A percentile compares a stretch with the other conserved stretches of the same genome.
These are phyloP conservation scores for Ormosia emarginata DNA, from an alignment of 306 rosid species.

Conservation along the genomic window DNA sequence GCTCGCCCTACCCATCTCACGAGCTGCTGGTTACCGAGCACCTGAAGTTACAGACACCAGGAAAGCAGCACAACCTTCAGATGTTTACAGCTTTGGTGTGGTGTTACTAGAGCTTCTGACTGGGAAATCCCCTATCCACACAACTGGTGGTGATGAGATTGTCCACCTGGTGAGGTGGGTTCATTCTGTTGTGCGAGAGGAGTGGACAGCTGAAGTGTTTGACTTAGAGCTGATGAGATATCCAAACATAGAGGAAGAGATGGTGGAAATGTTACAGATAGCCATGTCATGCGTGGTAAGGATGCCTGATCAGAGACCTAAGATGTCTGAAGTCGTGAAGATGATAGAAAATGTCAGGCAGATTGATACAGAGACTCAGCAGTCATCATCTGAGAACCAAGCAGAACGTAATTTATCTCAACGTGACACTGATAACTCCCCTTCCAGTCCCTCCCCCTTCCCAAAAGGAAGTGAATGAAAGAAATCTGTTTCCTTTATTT, in stretches of 20 bases:
- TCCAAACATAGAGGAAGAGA: slow-evolving; percentile 92
- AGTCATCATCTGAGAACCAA: slow-evolving; percentile 43
- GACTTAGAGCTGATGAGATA: slow-evolving; percentile 80
- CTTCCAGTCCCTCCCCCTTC: slow-evolving; percentile 14
- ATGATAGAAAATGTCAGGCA: slow-evolving; percentile 72
- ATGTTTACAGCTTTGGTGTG: slow-evolving; percentile 89
- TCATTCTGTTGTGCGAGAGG: slow-evolving; percentile 91
- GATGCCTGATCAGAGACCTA: slow-evolving; percentile 86
- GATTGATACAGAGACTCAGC: slow-evolving; percentile 38
- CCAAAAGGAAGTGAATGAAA: slow-evolving; percentile 24
- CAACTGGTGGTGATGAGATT: slow-evolving; percentile 84
- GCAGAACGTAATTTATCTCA: slow-evolving; percentile 34
- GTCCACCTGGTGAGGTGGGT: slow-evolving; percentile 92
- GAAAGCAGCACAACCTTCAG: slow-evolving; percentile 77
- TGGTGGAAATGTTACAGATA: slow-evolving; percentile 91
- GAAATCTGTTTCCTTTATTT: slow-evolving; percentile 13
- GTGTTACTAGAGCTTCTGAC: slow-evolving; percentile 86
- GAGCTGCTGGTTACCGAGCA: slow-evolving; percentile 95
- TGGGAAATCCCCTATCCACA: slow-evolving; percentile 85
- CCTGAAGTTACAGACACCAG: slow-evolving; percentile 89
- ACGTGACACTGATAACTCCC: neutral
- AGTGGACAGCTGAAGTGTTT: slow-evolving; percentile 96
- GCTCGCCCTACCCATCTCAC: slow-evolving; percentile 65
- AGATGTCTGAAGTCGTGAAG: slow-evolving; percentile 68
- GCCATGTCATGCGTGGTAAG: slow-evolving; percentile 90